Conservation (phyloP, 116 monocot species). For the Iris pallida region DNA sequence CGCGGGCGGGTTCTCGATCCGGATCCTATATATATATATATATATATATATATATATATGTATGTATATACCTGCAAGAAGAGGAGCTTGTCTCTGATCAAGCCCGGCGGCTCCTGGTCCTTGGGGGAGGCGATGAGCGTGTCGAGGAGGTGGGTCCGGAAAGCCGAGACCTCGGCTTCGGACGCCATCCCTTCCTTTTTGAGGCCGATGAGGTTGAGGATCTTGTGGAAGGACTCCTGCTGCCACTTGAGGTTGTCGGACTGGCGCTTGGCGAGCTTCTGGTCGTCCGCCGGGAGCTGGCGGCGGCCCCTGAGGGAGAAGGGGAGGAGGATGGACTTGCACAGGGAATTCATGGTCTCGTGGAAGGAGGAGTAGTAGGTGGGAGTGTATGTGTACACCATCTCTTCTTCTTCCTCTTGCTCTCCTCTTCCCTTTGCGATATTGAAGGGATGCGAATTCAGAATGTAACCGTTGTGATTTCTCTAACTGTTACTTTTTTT, state of each 20-base stretch:
- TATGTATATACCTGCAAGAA: slow-evolving; percentile 65
- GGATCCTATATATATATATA: no score
- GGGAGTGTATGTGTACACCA: slow-evolving; percentile 71
- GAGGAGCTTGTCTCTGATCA: slow-evolving; percentile 80
- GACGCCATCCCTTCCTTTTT: slow-evolving; percentile 71
- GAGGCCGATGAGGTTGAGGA: slow-evolving; percentile 70
- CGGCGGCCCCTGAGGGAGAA: slow-evolving; percentile 54
- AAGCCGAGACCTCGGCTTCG: slow-evolving; percentile 54
- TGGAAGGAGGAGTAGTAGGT: slow-evolving; percentile 85
- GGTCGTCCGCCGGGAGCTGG: slow-evolving; percentile 44
- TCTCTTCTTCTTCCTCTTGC: slow-evolving; percentile 12
- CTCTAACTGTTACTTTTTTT: neutral
- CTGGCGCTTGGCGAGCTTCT: slow-evolving; percentile 57
- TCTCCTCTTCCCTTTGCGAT: neutral
- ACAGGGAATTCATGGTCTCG: slow-evolving; percentile 66
- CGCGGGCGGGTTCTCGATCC: no score
- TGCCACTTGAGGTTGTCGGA: slow-evolving; percentile 88
- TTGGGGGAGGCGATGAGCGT: slow-evolving; percentile 61
- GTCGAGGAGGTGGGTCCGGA: slow-evolving; percentile 64
- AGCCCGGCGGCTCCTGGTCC: slow-evolving; percentile 40
- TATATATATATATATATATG: no score
- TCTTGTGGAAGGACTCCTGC: slow-evolving; percentile 91
- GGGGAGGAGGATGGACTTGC: slow-evolving; percentile 81
- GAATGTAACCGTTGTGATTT: no score
- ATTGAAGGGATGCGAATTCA: no score